Evolutionary conservation across 176 grass and related monocot genomes (phyloP).

Genomic region (Oryza glaberrima): DNA sequence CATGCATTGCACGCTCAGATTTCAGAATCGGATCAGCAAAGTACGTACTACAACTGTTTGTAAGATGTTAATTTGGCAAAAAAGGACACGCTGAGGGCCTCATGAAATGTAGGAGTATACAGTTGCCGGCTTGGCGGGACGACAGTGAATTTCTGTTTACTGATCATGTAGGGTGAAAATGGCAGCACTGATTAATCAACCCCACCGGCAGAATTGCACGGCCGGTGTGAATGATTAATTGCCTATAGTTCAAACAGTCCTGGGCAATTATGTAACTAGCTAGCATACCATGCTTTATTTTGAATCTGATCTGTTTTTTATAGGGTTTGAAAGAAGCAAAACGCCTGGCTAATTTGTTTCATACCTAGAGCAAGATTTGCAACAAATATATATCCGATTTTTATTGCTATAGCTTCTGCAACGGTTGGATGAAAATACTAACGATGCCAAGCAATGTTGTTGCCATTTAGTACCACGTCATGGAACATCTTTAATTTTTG

Average conservation of each 20-base stretch:
- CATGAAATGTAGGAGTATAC: neutral
- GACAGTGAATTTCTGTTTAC: neutral
- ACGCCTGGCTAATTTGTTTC: neutral
- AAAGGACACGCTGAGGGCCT: neutral
- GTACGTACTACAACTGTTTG: neutral
- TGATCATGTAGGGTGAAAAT: neutral
- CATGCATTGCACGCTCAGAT: neutral
- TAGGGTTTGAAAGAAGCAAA: neutral
- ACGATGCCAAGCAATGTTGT: neutral
- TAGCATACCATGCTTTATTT: neutral
- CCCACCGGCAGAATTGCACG: neutral
- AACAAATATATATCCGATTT: neutral
- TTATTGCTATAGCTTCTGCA: neutral
- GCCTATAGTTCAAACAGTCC: neutral
- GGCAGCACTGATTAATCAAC: neutral
- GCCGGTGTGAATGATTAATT: neutral
- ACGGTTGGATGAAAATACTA: neutral
- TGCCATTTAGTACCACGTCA: neutral
- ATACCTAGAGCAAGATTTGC: neutral
- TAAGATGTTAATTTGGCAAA: neutral
- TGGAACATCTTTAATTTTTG: neutral
- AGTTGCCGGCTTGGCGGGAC: neutral
- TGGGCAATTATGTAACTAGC: neutral
- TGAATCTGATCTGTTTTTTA: neutral
- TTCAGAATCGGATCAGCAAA: neutral